Evolutionary conservation across 371 early-diverging fungal genomes (phyloP).

Genomic region (Syncephalastrum racemosum): DNA sequence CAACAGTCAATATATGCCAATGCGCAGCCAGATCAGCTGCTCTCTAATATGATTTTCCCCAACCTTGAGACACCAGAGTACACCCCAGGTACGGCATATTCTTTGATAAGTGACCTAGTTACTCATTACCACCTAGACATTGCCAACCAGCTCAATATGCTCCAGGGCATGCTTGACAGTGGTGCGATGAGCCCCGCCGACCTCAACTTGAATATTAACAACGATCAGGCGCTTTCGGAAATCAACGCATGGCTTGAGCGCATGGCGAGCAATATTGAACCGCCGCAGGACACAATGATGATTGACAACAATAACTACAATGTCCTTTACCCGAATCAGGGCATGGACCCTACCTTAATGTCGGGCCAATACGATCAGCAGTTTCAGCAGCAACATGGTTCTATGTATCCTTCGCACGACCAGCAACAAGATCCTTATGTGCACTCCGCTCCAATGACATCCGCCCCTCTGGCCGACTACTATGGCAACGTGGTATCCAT

Average conservation of each 20-base stretch:
- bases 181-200: slow-evolving; percentile 21
- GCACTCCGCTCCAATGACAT: slow-evolving; percentile 15
- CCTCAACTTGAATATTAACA: slow-evolving; percentile 28
- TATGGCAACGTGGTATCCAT: slow-evolving; percentile 9
- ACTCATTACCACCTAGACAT: slow-evolving; percentile 2
- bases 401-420: background rate
- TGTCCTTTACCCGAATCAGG: too few relatives aligned
- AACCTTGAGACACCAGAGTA: slow-evolving; percentile 11
- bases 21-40: slow-evolving; percentile 2
- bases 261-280: background rate
- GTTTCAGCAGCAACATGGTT: background rate
- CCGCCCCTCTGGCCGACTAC: slow-evolving; percentile 1
- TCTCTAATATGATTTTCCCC: slow-evolving; percentile 14
- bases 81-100: slow-evolving; percentile 10
- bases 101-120: background rate
- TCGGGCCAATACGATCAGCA: too few relatives aligned
- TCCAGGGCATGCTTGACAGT: slow-evolving; percentile 14
- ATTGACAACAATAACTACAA: background rate
- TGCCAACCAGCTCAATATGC: slow-evolving; percentile 17
- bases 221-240: slow-evolving; percentile 32
- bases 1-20: background rate
- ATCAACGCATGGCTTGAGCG: slow-evolving; percentile 35
- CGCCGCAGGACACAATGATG: background rate
- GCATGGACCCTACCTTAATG: too few relatives aligned
- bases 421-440: slow-evolving; percentile 24